Base-by-base conservation (phyloP, 139 green algal genomes). In the Astrephomene gubernaculifera region DNA sequence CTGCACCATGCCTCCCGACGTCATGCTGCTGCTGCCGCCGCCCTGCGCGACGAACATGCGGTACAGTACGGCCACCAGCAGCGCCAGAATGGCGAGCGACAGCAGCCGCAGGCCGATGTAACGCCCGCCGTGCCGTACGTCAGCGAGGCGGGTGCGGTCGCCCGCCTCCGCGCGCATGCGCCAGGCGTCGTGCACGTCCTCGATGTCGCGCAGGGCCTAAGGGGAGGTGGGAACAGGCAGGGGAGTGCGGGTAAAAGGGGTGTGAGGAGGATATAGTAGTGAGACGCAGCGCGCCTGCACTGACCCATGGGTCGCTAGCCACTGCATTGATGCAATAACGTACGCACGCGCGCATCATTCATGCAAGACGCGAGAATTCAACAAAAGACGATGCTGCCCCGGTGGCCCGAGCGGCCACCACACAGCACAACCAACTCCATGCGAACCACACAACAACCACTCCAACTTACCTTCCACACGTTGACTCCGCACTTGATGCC, bases 401-500 rank as follows among this genome's bases (percentile, higher is more conserved):
- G n/a, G n/a, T n/a, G n/a, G n/a, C n/a, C n/a, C n/a, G n/a, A n/a
- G n/a, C n/a, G n/a, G n/a, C n/a, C n/a, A n/a, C n/a, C n/a, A n/a
- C n/a, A n/a, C n/a, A n/a, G n/a, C n/a, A n/a, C n/a, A n/a, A n/a
- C n/a, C n/a, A n/a, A n/a, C n/a, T n/a, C n/a, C n/a, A n/a, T n/a
- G n/a, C n/a, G n/a, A n/a, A n/a, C n/a, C n/a, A n/a, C n/a, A n/a
- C n/a, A n/a, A n/a, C n/a, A n/a, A n/a, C n/a, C n/a, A n/a, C n/a
- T n/a, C n/a, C 65, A 43, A 7, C 68, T 75, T 39, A 89, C 88
- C 88, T 83, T 61, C 90, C 90, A 93, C 38, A 91, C 78, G 64
- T 89, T 89, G 36, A 92, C 88, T 22, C 88, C 90, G 39, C 87
- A 91, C 85, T 94, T 94, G 84, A 94, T 89, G 70, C 91, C 91